phyloP scores from a whole-genome alignment of 2,329 filamentous ascomycete species.

The Didymella glomerata region DNA sequence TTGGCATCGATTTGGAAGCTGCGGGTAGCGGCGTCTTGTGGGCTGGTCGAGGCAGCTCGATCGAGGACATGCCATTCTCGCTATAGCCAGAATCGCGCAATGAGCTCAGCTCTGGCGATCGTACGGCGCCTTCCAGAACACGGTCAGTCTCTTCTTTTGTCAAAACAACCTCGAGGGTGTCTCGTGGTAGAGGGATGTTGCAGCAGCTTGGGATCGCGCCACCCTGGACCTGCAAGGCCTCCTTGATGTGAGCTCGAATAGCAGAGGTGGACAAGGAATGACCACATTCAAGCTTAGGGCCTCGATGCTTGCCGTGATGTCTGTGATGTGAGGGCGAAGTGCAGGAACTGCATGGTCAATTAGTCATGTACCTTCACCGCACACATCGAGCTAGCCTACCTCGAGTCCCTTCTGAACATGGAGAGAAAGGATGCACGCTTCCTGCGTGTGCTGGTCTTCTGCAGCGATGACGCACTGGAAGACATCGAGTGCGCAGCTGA shows the following conservation, averaged over 20 bases:
- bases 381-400: slow-evolving; percentile 28
- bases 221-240: slow-evolving; percentile 44
- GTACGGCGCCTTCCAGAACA: slow-evolving; percentile 27
- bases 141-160: slow-evolving; percentile 50
- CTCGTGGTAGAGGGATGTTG: slow-evolving; percentile 51
- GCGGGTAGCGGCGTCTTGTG: slow-evolving; percentile 17
- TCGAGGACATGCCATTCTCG: slow-evolving; percentile 36
- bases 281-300: slow-evolving; percentile 42
- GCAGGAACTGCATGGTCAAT: slow-evolving; percentile 35
- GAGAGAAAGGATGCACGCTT: slow-evolving; percentile 43
- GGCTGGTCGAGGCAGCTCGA: slow-evolving; percentile 27
- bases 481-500: slow-evolving; percentile 33
- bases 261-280: slow-evolving; percentile 41
- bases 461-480: slow-evolving; percentile 36
- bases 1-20: slow-evolving; percentile 19
- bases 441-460: slow-evolving; percentile 29
- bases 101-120: slow-evolving; percentile 29
- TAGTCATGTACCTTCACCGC: slow-evolving; percentile 17
- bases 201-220: slow-evolving; percentile 52
- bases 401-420: slow-evolving; percentile 45
- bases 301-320: slow-evolving; percentile 36
- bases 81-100: slow-evolving; percentile 40
- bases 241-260: slow-evolving; percentile 46
- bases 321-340: slow-evolving; percentile 37
- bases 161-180: slow-evolving; percentile 51